Conservation (phyloP, 345 rosid species). For the Turritis glabra region DNA sequence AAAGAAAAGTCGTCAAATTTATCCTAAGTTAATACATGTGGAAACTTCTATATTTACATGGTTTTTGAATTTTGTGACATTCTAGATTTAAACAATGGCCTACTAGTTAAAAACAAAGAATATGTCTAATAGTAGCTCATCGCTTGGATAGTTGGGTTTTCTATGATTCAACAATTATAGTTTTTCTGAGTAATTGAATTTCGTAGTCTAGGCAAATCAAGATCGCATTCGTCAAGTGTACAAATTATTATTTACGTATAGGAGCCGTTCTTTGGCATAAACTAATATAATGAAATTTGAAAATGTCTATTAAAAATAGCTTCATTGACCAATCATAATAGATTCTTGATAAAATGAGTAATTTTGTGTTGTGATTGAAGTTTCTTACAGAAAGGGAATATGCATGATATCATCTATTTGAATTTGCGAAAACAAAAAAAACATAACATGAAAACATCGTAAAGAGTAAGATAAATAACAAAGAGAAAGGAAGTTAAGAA, state of each 20-base stretch:
- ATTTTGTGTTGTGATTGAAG: not conserved
- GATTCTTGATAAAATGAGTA: not conserved
- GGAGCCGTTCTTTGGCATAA: not conserved
- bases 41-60: not conserved
- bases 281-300: not conserved
- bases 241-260: not conserved
- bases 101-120: not conserved
- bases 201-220: not conserved
- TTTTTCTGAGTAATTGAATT: not conserved
- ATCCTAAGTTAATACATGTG: not conserved
- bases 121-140: not conserved
- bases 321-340: constrained; percentile 6
- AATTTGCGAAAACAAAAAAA: not conserved
- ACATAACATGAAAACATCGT: constrained; percentile 11
- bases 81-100: not conserved
- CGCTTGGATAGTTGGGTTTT: not conserved
- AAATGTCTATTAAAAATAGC: not conserved
- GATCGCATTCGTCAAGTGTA: not conserved
- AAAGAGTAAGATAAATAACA: constrained; percentile 23
- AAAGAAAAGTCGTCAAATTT: not conserved
- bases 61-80: not conserved
- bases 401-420: constrained; percentile 31
- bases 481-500: constrained; percentile 13
- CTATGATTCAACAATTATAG: not conserved
- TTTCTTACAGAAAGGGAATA: constrained; percentile 14